Evolutionary conservation across 23 red algal genomes (phyloP).

Genomic region (Gracilariopsis chorda): DNA sequence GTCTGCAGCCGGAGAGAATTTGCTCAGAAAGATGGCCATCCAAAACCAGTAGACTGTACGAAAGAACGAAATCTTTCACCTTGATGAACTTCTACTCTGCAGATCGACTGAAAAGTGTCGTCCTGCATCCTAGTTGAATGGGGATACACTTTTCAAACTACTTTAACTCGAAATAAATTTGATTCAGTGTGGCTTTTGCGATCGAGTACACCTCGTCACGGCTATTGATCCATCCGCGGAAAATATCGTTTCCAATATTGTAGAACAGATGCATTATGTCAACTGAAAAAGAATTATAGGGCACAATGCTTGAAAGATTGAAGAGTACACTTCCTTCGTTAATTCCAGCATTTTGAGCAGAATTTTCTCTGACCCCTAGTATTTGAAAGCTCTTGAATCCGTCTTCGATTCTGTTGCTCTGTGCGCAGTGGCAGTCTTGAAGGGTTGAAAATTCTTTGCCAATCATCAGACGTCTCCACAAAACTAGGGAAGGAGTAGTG

Average conservation of each 20-base stretch:
- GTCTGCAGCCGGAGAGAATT: neutral
- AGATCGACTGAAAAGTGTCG: neutral
- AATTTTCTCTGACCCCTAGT: too few species aligned
- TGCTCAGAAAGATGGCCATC: neutral
- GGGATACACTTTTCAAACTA: neutral
- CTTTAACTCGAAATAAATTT: neutral
- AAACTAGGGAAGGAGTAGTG: neutral
- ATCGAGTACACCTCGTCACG: neutral
- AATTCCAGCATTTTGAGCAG: too few species aligned
- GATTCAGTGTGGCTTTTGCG: neutral
- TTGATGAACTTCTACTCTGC: neutral
- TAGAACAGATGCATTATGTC: conserved; percentile 17
- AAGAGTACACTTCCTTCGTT: too few species aligned
- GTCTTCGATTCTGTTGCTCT: too few species aligned
- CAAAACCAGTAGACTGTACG: neutral
- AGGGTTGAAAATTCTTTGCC: too few species aligned
- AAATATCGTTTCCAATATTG: conserved; percentile 3
- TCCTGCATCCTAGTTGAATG: neutral
- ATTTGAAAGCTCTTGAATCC: too few species aligned
- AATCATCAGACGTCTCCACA: neutral
- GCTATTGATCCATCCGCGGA: neutral
- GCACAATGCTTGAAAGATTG: neutral
- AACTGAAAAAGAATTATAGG: neutral
- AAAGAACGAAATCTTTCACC: neutral
- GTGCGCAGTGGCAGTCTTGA: too few species aligned